Conservation (phyloP, 176 grass and related monocot species). For the Aegilops longissima region DNA sequence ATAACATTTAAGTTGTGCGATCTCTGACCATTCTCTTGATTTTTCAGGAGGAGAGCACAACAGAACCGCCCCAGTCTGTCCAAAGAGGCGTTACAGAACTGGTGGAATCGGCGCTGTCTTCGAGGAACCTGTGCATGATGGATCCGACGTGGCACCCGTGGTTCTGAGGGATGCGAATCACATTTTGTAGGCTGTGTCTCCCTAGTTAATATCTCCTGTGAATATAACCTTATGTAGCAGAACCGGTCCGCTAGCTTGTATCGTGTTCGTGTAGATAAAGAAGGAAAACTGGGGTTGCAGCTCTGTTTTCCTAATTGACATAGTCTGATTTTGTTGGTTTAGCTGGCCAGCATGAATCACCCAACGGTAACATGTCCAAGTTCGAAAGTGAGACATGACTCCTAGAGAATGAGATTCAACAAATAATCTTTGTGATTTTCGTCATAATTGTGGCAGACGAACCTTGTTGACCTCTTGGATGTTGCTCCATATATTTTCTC, state of each 20-base stretch:
- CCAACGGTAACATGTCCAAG: background rate
- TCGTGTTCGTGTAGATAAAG: slow-evolving; percentile 24
- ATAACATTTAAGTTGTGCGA: background rate
- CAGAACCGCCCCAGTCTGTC: slow-evolving; percentile 80
- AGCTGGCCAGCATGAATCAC: background rate
- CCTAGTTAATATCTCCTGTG: slow-evolving; percentile 26
- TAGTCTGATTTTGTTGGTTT: background rate
- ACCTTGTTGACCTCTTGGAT: no score
- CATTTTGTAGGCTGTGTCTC: background rate
- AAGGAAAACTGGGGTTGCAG: background rate
- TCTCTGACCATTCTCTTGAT: slow-evolving; percentile 1
- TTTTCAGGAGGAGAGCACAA: slow-evolving; percentile 77
- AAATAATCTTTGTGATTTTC: background rate
- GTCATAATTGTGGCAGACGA: background rate
- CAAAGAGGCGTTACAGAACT: slow-evolving; percentile 91
- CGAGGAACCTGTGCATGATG: slow-evolving; percentile 99
- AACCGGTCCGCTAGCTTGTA: background rate
- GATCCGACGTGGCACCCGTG: slow-evolving; percentile 99
- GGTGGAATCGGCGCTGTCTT: slow-evolving; percentile 70
- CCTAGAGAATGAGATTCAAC: background rate
- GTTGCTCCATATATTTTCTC: no score
- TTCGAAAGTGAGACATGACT: background rate
- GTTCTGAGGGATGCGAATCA: slow-evolving; percentile 49
- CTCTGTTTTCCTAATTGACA: background rate
- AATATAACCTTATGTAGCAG: slow-evolving; percentile 24